Base-by-base conservation (phyloP, 164 flowering plant species). In the Berberis thunbergii region DNA sequence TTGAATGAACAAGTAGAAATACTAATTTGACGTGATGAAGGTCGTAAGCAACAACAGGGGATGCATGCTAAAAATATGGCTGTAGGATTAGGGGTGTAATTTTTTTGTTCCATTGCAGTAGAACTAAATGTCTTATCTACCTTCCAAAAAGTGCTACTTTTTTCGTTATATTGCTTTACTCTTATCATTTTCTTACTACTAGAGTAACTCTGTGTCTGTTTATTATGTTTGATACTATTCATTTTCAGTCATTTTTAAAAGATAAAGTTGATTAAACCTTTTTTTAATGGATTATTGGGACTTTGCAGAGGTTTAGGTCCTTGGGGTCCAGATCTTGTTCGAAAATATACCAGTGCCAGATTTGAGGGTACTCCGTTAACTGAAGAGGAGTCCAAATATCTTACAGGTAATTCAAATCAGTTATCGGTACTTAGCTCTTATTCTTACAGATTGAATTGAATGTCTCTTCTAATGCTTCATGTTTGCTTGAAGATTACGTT, bases 241-340 rank as follows among this genome's bases (percentile, higher is more conserved):
- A 41, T 52, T 12, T 66, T 43, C 52, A 41, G 4, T 60, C 45
- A 64, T 45, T 45, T 57, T 56, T 41, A 42, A 41, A 46, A n/a
- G 61, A 49, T 49, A 61, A 39, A 10, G 5, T 54, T 43, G 26
- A 26, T 26, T 26, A 26, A 26, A 26, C 26, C 26, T 26, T 26
- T 52, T n/a, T 11, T 46, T 46, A n/a, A 6, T 4, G 55, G 4
- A 3, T 54, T 54, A 4, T 55, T 40, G 6, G 11, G 40, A 5
- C 49, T 45, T 42, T 75, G 77, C 83, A 91, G 98, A 77, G 98
- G 98, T 66, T 74, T 93, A 75, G 96, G 98, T 69, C 98, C 97
- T 65, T 90, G 86, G 86, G 98, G 98, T 64, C 97, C 94, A 54
- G 67, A 76, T 73, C 71, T 93, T 45, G 92, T 89, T 54, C 81